phyloP scores from a whole-genome alignment of 495 filamentous ascomycete genomes.

The Penicillium daleae region DNA sequence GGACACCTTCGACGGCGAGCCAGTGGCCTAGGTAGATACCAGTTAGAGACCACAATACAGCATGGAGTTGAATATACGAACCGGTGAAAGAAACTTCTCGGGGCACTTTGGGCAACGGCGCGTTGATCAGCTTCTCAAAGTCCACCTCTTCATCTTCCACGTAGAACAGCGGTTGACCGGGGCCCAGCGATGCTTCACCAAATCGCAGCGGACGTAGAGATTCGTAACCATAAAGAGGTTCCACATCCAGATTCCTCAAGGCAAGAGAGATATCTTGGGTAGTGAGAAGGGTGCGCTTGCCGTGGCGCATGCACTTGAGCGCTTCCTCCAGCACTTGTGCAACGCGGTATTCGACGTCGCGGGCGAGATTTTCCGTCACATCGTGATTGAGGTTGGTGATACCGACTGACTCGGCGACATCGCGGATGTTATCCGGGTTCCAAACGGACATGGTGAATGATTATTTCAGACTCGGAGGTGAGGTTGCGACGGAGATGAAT shows the following conservation, averaged over 20 bases:
- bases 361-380: slow-evolving; percentile 78
- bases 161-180: slow-evolving; percentile 95
- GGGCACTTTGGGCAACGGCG: slow-evolving; percentile 90
- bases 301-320: slow-evolving; percentile 91
- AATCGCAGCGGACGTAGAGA: slow-evolving; percentile 83
- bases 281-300: slow-evolving; percentile 77
- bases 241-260: slow-evolving; percentile 82
- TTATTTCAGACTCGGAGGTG: background rate
- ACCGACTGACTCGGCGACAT: slow-evolving; percentile 94
- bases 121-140: slow-evolving; percentile 98
- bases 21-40: slow-evolving; percentile 71
- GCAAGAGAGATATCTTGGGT: slow-evolving; percentile 87
- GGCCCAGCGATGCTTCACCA: slow-evolving; percentile 90
- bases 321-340: slow-evolving; percentile 91
- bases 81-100: slow-evolving; percentile 90
- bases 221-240: slow-evolving; percentile 95
- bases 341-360: slow-evolving; percentile 94
- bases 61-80: slow-evolving; percentile 38
- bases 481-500: slow-evolving; percentile 8
- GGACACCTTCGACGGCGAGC: slow-evolving; percentile 94
- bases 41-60: slow-evolving; percentile 15
- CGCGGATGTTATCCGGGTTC: slow-evolving; percentile 93
- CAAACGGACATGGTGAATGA: slow-evolving; percentile 64
- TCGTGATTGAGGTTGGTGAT: slow-evolving; percentile 79
- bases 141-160: slow-evolving; percentile 98